Conservation (phyloP, 2,329 filamentous ascomycete genomes). For the Claviceps purpurea region DNA sequence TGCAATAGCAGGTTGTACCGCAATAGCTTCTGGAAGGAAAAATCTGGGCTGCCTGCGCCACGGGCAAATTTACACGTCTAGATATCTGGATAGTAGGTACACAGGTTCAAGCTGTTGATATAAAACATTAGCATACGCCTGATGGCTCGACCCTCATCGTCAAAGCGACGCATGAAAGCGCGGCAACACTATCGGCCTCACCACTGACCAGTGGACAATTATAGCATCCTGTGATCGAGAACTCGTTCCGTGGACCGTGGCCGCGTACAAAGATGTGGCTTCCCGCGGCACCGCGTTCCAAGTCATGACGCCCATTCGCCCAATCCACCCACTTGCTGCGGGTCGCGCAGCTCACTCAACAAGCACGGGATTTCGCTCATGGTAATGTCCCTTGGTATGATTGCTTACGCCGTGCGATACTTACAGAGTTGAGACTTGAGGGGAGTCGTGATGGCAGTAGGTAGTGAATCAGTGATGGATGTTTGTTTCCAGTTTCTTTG, state of each 20-base stretch:
- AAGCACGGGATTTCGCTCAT: not conserved
- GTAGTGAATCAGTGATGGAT: too few species aligned
- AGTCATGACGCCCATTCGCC: not conserved
- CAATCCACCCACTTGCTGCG: not conserved
- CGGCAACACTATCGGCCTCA: too few species aligned
- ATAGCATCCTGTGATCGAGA: too few species aligned
- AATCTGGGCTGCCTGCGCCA: not conserved
- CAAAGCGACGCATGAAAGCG: too few species aligned
- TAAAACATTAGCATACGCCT: not conserved
- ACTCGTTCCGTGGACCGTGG: too few species aligned
- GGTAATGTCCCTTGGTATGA: too few species aligned
- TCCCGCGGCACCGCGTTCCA: conserved; percentile 1
- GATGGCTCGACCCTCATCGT: not conserved
- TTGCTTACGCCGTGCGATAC: too few species aligned
- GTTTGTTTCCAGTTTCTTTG: not conserved
- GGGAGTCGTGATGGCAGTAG: too few species aligned
- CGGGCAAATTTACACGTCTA: not conserved
- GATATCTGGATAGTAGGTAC: not conserved
- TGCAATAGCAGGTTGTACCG: not conserved
- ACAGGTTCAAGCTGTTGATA: not conserved
- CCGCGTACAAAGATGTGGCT: not conserved
- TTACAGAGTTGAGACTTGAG: too few species aligned
- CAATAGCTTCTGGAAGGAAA: not conserved
- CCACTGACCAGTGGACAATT: too few species aligned
- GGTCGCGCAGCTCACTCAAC: not conserved